Evolutionary conservation across 805 yeast genomes (phyloP).

Genomic region (Jamesozyma jinghongensis): DNA sequence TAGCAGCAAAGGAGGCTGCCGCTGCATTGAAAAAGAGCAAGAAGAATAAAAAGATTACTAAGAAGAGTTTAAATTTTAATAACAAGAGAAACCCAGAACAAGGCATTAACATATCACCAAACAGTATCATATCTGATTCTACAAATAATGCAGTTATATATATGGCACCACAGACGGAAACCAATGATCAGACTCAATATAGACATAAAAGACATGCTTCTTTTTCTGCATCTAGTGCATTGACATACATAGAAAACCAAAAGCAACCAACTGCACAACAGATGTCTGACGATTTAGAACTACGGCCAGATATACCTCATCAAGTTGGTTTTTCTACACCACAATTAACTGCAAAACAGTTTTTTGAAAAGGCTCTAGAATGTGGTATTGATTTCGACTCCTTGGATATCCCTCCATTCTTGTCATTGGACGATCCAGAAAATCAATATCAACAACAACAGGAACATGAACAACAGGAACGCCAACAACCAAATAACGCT

Average conservation of each 20-base stretch:
- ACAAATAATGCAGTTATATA: background rate
- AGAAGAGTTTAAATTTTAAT: background rate
- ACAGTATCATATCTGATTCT: too few species aligned
- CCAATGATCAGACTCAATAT: conserved; percentile 7
- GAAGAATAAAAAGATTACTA: background rate
- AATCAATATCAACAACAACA: background rate
- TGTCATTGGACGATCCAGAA: conserved; percentile 13
- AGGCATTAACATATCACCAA: too few species aligned
- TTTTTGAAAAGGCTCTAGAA: conserved; percentile 28
- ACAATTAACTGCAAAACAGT: conserved; percentile 47
- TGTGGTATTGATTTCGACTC: conserved; percentile 23
- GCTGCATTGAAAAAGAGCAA: background rate
- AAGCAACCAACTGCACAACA: conserved; percentile 9
- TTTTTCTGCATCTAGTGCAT: conserved; percentile 35
- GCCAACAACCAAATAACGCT: background rate
- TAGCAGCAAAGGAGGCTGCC: conserved; percentile 1
- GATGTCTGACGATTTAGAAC: conserved; percentile 11
- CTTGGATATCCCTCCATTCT: conserved; percentile 20
- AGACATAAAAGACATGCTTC: conserved; percentile 35
- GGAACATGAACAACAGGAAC: background rate
- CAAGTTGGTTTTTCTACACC: conserved; percentile 81
- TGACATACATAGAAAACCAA: conserved; percentile 25
- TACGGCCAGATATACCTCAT: conserved; percentile 36
- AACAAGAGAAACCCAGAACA: too few species aligned
- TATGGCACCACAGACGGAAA: background rate